These are phyloP conservation scores for Mediolabrus comicus DNA, from an alignment of 108 stramenopile genomes.

Conservation along the genomic window DNA sequence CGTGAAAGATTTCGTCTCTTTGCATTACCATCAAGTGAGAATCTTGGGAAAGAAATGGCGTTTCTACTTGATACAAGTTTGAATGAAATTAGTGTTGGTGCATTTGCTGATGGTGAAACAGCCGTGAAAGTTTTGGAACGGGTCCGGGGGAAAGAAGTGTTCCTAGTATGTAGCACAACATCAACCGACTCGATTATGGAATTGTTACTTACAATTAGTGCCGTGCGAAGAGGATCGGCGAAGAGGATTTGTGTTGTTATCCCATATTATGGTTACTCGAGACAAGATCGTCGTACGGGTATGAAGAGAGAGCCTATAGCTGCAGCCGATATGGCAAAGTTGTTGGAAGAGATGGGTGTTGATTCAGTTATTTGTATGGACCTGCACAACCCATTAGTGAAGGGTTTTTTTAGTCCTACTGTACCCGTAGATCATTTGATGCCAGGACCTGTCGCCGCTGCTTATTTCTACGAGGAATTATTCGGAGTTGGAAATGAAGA, in stretches of 20 bases:
- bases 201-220: constrained; percentile 70
- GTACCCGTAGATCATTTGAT: constrained; percentile 84
- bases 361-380: constrained; percentile 86
- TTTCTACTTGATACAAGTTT: constrained; percentile 68
- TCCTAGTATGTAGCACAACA: constrained; percentile 69
- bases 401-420: constrained; percentile 72
- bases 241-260: constrained; percentile 83
- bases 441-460: constrained; percentile 87
- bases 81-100: constrained; percentile 60
- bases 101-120: constrained; percentile 84
- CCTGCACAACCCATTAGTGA: constrained; percentile 65
- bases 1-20: constrained; percentile 68
- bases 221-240: constrained; percentile 71
- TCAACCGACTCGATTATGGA: constrained; percentile 77
- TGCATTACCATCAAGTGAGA: constrained; percentile 65
- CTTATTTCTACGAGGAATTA: constrained; percentile 88
- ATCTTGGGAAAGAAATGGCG: constrained; percentile 75
- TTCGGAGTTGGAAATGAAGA: constrained; percentile 22
- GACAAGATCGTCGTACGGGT: constrained; percentile 67
- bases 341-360: constrained; percentile 87
- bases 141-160: constrained; percentile 83
- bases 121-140: constrained; percentile 59
- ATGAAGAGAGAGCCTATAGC: constrained; percentile 77
- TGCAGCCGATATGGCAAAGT: constrained; percentile 78
- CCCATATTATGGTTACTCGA: constrained; percentile 88